A percentile compares a stretch with the other conserved stretches of the same genome.
Evolutionary conservation across 1,284 basidiomycete species (phyloP).

Genomic region (Marasmius fiardii): DNA sequence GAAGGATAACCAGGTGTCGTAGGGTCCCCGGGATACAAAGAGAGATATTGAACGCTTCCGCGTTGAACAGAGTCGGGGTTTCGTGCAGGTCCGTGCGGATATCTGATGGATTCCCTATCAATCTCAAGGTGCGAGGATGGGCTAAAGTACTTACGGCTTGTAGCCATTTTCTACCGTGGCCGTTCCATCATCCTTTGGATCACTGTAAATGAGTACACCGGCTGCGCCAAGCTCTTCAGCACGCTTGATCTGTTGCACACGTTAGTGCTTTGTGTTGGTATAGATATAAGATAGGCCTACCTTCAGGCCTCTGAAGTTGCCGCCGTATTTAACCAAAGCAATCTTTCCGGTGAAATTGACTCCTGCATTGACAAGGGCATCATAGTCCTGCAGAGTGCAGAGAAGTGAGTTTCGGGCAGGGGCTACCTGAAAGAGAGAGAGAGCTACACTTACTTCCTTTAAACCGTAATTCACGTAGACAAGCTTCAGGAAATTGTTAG

Average conservation of each 20-base stretch:
- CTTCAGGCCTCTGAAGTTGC: constrained; percentile 73
- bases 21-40: constrained; percentile 71
- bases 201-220: constrained; percentile 69
- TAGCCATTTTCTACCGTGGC: constrained; percentile 71
- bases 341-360: constrained; percentile 70
- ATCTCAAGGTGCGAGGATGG: background rate
- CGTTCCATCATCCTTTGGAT: constrained; percentile 75
- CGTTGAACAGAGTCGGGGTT: constrained; percentile 74
- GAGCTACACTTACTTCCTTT: constrained; percentile 37
- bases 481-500: constrained; percentile 26
- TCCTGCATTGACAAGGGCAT: constrained; percentile 47
- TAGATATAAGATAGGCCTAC: constrained; percentile 23
- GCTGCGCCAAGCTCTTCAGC: constrained; percentile 74
- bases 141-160: constrained; percentile 25
- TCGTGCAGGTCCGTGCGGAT: constrained; percentile 79
- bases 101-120: constrained; percentile 21
- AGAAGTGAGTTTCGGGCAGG: background rate
- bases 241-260: constrained; percentile 48
- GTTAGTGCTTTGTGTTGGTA: background rate
- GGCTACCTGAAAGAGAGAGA: background rate
- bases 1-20: constrained; percentile 77
- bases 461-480: constrained; percentile 74
- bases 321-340: constrained; percentile 71
- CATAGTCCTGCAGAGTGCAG: constrained; percentile 48
- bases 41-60: constrained; percentile 75